phyloP scores from a whole-genome alignment of 148 eudicot genomes.

The Spergularia marina region DNA sequence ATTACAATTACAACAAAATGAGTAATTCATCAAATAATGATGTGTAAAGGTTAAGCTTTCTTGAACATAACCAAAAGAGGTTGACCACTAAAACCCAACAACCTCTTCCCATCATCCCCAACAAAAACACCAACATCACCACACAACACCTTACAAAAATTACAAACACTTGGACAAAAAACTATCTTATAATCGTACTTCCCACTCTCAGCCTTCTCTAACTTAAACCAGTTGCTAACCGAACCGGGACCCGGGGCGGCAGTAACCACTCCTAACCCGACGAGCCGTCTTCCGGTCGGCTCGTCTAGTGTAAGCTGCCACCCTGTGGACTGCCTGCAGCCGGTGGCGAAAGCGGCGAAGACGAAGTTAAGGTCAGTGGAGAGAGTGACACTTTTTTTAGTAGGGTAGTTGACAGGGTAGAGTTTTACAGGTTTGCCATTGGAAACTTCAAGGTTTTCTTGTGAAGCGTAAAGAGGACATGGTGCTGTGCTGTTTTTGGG shows the following conservation, averaged over 20 bases:
- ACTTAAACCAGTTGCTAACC: constrained; percentile 51
- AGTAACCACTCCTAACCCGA: constrained; percentile 34
- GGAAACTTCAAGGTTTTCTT: constrained; percentile 26
- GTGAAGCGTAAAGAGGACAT: constrained; percentile 43
- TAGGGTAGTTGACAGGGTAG: constrained; percentile 31
- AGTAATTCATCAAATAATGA: no score
- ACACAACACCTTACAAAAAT: constrained; percentile 44
- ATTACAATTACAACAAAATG: no score
- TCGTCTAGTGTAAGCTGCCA: constrained; percentile 36
- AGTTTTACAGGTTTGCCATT: constrained; percentile 39
- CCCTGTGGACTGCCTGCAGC: constrained; percentile 38
- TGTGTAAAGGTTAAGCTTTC: constrained; percentile 18
- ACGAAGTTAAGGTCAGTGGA: constrained; percentile 43
- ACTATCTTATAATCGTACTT: constrained; percentile 44
- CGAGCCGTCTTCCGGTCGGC: constrained; percentile 34
- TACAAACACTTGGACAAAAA: constrained; percentile 56
- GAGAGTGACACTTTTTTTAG: constrained; percentile 5
- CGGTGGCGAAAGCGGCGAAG: constrained; percentile 30
- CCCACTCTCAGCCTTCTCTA: constrained; percentile 30
- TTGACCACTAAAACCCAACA: constrained; percentile 24
- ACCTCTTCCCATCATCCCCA: constrained; percentile 22
- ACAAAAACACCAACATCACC: constrained; percentile 46
- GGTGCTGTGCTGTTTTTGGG: constrained; percentile 24
- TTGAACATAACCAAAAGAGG: constrained; percentile 26
- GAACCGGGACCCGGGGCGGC: constrained; percentile 36